Conservation (phyloP, 805 yeast species). For the Metschnikowia anglica region DNA sequence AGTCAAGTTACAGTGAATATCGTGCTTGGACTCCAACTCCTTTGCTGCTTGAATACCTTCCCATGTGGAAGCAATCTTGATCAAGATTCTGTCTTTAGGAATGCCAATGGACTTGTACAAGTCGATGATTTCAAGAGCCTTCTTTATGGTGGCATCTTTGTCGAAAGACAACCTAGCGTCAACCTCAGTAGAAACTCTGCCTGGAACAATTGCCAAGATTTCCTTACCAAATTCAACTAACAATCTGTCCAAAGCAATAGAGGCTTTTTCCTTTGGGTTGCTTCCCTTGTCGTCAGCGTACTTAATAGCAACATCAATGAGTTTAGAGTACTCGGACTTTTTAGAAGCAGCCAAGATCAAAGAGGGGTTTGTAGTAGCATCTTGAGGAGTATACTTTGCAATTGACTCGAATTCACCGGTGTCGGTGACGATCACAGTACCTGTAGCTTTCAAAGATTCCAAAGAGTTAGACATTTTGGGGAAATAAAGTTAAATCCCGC, state of each 20-base stretch:
- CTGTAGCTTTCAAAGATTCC: slow-evolving; percentile 91
- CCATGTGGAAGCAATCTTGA: slow-evolving; percentile 97
- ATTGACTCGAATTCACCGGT: slow-evolving; percentile 98
- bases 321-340: slow-evolving; percentile 82
- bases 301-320: slow-evolving; percentile 87
- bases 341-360: slow-evolving; percentile 93
- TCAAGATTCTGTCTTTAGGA: slow-evolving; percentile 83
- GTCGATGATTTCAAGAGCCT: slow-evolving; percentile 87
- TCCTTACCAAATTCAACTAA: slow-evolving; percentile 95
- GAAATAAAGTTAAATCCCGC: background rate
- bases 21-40: slow-evolving; percentile 88
- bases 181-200: slow-evolving; percentile 98
- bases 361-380: slow-evolving; percentile 98
- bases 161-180: slow-evolving; percentile 97
- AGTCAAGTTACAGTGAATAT: slow-evolving; percentile 92
- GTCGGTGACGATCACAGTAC: slow-evolving; percentile 96
- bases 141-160: slow-evolving; percentile 88
- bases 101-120: slow-evolving; percentile 86
- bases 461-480: slow-evolving; percentile 62
- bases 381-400: slow-evolving; percentile 98
- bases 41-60: slow-evolving; percentile 99
- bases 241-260: slow-evolving; percentile 83
- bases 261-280: slow-evolving; percentile 65
- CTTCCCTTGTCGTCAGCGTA: slow-evolving; percentile 71
- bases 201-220: slow-evolving; percentile 93